Conservation (phyloP, 352 stramenopile genomes). For the Phytophthora syringae region DNA sequence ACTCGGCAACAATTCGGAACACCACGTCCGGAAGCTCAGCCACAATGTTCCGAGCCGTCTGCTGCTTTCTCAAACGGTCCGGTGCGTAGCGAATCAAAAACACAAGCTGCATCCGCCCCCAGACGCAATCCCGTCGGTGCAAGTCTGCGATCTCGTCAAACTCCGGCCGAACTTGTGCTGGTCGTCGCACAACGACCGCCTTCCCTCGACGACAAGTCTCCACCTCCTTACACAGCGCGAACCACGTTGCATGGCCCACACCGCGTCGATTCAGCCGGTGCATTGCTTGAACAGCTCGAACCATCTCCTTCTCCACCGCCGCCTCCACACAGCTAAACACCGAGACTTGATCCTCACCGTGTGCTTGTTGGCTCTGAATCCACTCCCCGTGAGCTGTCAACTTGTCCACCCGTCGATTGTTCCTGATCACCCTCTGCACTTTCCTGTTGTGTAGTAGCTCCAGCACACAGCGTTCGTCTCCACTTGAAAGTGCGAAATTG, state of each 20-base stretch:
- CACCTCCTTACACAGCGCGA: slow-evolving; percentile 14
- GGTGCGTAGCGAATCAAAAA: slow-evolving; percentile 31
- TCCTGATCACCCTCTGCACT: slow-evolving; percentile 8
- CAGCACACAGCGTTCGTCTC: slow-evolving; percentile 22
- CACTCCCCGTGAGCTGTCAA: slow-evolving; percentile 20
- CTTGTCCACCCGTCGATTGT: slow-evolving; percentile 14
- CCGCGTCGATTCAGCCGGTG: slow-evolving; percentile 22
- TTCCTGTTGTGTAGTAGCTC: slow-evolving; percentile 29
- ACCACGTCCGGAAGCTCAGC: slow-evolving; percentile 7
- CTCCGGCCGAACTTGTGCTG: neutral
- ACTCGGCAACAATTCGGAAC: slow-evolving; percentile 24
- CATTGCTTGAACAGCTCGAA: slow-evolving; percentile 15
- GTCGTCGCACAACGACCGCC: neutral
- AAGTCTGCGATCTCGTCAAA: slow-evolving; percentile 22
- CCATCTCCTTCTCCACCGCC: slow-evolving; percentile 18
- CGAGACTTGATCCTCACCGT: slow-evolving; percentile 15
- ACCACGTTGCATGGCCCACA: slow-evolving; percentile 34
- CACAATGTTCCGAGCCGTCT: slow-evolving; percentile 19
- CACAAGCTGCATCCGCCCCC: slow-evolving; percentile 17
- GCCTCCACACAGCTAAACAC: slow-evolving; percentile 17
- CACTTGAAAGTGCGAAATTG: slow-evolving; percentile 16
- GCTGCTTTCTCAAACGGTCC: neutral
- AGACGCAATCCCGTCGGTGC: slow-evolving; percentile 29
- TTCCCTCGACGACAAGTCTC: neutral
- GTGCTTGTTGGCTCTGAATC: slow-evolving; percentile 13